These are phyloP conservation scores for Aspergillus arachidicola DNA, from an alignment of 2,329 filamentous ascomycete genomes.

Conservation along the genomic window DNA sequence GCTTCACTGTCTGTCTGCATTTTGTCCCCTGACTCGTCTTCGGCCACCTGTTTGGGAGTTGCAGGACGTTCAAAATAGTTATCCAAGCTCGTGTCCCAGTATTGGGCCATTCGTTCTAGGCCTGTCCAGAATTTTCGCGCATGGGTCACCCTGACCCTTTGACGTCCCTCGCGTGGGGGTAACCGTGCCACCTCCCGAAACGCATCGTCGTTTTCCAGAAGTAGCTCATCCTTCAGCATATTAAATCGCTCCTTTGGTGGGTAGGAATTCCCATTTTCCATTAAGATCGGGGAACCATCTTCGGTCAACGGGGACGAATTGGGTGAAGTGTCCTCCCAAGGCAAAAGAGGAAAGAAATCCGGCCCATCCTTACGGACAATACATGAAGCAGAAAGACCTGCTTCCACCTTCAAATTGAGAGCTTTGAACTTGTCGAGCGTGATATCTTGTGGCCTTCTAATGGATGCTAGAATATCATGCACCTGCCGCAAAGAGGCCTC, in stretches of 20 bases:
- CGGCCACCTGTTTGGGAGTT: slow-evolving; percentile 24
- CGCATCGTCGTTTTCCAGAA: slow-evolving; percentile 58
- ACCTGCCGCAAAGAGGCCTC: slow-evolving; percentile 41
- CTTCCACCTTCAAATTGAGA: slow-evolving; percentile 45
- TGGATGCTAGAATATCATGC: slow-evolving; percentile 47
- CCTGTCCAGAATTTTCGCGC: slow-evolving; percentile 63
- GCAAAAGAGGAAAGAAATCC: slow-evolving; percentile 40
- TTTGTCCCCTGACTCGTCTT: slow-evolving; percentile 19
- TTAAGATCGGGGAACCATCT: slow-evolving; percentile 32
- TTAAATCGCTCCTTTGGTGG: slow-evolving; percentile 54
- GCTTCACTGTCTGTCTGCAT: slow-evolving; percentile 24
- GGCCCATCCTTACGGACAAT: slow-evolving; percentile 41
- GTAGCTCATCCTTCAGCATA: slow-evolving; percentile 53
- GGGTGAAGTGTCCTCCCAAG: slow-evolving; percentile 33
- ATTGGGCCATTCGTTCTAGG: slow-evolving; percentile 61
- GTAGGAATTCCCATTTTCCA: slow-evolving; percentile 54
- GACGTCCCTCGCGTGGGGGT: slow-evolving; percentile 45
- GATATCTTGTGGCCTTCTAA: slow-evolving; percentile 46
- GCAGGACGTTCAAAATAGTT: slow-evolving; percentile 52
- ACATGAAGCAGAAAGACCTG: slow-evolving; percentile 37
- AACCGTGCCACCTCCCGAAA: slow-evolving; percentile 59
- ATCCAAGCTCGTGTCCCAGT: slow-evolving; percentile 64
- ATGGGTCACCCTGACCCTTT: slow-evolving; percentile 56
- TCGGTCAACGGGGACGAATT: slow-evolving; percentile 18
- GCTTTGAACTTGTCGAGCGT: slow-evolving; percentile 40